These are phyloP conservation scores for Sutorius australiensis DNA, from an alignment of 768 basidiomycete species.

Conservation along the genomic window DNA sequence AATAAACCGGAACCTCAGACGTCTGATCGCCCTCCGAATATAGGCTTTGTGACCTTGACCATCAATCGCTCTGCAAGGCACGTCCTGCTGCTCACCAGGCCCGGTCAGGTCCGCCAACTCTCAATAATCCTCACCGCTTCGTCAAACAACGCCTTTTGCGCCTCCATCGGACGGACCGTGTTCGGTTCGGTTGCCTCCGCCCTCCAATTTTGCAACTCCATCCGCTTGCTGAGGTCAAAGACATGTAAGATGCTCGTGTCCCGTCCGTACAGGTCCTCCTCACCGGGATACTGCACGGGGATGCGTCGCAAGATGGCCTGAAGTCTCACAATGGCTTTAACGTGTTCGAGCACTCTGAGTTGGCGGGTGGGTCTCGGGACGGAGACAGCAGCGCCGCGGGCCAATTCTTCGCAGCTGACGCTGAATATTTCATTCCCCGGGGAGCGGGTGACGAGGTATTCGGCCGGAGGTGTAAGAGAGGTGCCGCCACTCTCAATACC, in stretches of 20 bases:
- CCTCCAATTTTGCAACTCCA: conserved; percentile 34
- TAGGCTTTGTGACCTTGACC: no score
- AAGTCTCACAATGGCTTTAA: conserved; percentile 34
- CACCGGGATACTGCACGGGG: conserved; percentile 40
- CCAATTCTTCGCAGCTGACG: conserved; percentile 47
- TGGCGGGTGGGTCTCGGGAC: conserved; percentile 29
- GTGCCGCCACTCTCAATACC: conserved; percentile 59
- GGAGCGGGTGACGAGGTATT: conserved; percentile 49
- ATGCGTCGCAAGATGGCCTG: conserved; percentile 54
- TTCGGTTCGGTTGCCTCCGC: conserved; percentile 49
- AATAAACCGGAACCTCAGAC: no score
- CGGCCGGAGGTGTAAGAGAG: conserved; percentile 57
- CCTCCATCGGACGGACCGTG: conserved; percentile 46
- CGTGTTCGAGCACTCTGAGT: conserved; percentile 35
- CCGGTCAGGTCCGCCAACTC: conserved; percentile 27
- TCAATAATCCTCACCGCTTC: conserved; percentile 67
- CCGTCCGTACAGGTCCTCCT: conserved; percentile 69
- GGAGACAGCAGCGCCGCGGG: conserved; percentile 43
- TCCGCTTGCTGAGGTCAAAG: conserved; percentile 6
- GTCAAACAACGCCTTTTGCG: conserved; percentile 65
- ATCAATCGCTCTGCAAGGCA: no score
- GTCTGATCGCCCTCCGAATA: no score
- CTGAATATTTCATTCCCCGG: conserved; percentile 34
- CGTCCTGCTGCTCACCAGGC: not conserved
- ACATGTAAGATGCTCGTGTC: conserved; percentile 63